Base-by-base conservation (phyloP, 2,329 filamentous ascomycete species). In the Huntiella bhutanensis region DNA sequence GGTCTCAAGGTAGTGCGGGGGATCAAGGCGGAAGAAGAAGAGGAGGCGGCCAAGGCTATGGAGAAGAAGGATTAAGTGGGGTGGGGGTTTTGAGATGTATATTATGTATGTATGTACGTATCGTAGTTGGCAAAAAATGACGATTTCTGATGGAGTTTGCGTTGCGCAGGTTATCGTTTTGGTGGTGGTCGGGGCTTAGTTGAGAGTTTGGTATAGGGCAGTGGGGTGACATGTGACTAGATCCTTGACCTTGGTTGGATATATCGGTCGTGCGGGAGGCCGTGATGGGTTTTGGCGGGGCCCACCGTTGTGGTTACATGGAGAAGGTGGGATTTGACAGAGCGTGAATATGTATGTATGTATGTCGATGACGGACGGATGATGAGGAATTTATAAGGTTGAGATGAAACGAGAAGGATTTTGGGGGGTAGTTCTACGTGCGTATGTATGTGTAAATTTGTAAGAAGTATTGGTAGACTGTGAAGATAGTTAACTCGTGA, bases 1-100 rank as follows among this genome's bases (percentile, higher is more conserved):
- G 66, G 65, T 17, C 57, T 68, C 36, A 61, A 60, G 51, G 66
- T 69, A 5, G 66, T 67, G 15, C 60, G 64, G 51, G 67, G 67
- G 34, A 62, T 69, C 53, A 64, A 65, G 54, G 62, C 60, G 7
- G 53, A 54, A 45, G 43, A 50, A 11, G 42, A 33, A 6, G 13
- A 34, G 11, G 40, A 12, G 13, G 40, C 39, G 15, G 45, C 28
- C 12, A 39, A 32, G 33, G 43, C 43, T 16, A 7, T n/a, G 3
- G 28, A 41, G 32, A 41, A 41, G 17, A 45, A 45, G 43, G 34
- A 45, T 22, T 36, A 45, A 28, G 22, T 10, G 2, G 22, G 22
- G 22, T n/a, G 33, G 16, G 41, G 28, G 19, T n/a, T 17, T 43
- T 7, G 7, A 16, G 11, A 17, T 33, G 13, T 42, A 42, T 33